These are phyloP conservation scores for Colletotrichum tabaci DNA, from an alignment of 2,329 filamentous ascomycete species.

Conservation along the genomic window DNA sequence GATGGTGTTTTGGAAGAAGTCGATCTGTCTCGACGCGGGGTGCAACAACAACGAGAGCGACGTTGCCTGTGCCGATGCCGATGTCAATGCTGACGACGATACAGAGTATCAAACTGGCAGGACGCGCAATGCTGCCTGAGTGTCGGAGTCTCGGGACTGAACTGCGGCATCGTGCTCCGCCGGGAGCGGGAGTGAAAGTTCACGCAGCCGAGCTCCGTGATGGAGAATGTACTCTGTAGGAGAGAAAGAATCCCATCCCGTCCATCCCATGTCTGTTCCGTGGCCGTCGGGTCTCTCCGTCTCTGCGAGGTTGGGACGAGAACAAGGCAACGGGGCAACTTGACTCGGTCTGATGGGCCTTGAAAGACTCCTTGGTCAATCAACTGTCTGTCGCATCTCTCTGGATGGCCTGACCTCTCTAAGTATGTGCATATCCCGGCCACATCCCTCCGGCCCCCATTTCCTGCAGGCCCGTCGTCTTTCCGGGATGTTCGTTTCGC, in stretches of 20 bases:
- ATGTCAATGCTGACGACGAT: slow-evolving; percentile 14
- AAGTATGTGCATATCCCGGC: slow-evolving; percentile 23
- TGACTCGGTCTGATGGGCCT: slow-evolving; percentile 5
- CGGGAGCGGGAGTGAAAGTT: neutral
- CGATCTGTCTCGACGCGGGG: slow-evolving; percentile 17
- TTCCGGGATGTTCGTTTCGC: too few relatives aligned
- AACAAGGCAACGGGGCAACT: neutral
- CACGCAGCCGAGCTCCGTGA: neutral
- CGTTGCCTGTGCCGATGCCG: neutral
- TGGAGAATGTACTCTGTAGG: neutral
- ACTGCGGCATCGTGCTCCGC: neutral
- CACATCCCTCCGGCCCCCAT: neutral
- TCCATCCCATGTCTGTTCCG: slow-evolving; percentile 13
- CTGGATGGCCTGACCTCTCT: neutral
- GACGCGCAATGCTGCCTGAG: neutral
- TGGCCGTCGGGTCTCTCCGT: neutral
- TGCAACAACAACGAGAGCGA: neutral
- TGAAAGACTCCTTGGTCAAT: neutral
- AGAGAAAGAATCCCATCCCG: slow-evolving; percentile 22
- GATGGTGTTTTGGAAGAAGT: slow-evolving; percentile 10
- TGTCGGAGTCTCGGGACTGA: neutral
- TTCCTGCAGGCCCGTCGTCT: too few relatives aligned
- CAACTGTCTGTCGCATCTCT: neutral
- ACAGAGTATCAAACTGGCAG: neutral
- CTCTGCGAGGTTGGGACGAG: slow-evolving; percentile 12